Conservation (phyloP, 2,329 filamentous ascomycete genomes). For the Stagonosporopsis tanaceti region DNA sequence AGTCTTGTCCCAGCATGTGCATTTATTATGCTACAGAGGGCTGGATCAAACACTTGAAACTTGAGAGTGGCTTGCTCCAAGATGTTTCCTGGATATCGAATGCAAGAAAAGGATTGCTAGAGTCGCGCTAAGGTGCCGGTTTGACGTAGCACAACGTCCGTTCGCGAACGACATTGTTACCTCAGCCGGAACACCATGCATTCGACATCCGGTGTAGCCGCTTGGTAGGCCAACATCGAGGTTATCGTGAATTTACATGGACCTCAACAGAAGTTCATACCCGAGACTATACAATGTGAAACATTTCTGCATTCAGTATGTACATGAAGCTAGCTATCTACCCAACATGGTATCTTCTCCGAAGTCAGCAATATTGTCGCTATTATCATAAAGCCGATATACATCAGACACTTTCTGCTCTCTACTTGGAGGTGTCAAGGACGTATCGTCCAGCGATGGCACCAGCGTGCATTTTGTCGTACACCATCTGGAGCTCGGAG, state of each 20-base stretch:
- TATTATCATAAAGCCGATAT: neutral
- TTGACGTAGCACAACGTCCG: neutral
- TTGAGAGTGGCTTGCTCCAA: neutral
- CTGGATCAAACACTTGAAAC: neutral
- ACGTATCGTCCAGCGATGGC: slow-evolving; percentile 82
- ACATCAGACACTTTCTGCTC: neutral
- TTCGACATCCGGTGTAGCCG: neutral
- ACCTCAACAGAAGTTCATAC: neutral
- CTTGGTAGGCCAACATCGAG: neutral
- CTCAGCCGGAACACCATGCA: neutral
- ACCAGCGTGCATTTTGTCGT: slow-evolving; percentile 71
- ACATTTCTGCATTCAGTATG: slow-evolving; percentile 3
- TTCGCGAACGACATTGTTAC: neutral
- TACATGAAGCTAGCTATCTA: slow-evolving; percentile 16
- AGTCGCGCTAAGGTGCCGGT: slow-evolving; percentile 1
- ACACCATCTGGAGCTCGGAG: slow-evolving; percentile 81
- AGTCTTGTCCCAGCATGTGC: neutral
- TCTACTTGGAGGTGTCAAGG: slow-evolving; percentile 67
- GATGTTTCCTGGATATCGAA: neutral
- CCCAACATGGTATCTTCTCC: slow-evolving; percentile 5
- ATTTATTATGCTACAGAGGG: neutral
- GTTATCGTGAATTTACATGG: no score
- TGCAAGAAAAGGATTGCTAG: neutral
- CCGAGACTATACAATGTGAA: neutral
- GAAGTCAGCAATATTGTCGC: slow-evolving; percentile 11